phyloP scores from a whole-genome alignment of 192 early-diverging fungal species.

The Geosiphon pyriformis region DNA sequence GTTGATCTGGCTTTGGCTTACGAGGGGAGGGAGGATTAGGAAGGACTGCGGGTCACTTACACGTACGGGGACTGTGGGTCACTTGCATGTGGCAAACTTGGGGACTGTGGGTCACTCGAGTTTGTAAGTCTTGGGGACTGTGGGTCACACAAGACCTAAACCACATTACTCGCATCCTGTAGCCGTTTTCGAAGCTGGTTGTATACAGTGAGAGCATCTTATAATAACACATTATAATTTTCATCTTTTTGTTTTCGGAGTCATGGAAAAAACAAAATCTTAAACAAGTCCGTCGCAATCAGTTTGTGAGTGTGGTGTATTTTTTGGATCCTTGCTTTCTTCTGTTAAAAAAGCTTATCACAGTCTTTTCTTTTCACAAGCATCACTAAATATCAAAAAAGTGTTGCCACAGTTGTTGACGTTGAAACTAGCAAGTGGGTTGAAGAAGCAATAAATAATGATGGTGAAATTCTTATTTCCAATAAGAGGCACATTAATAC shows the following conservation, averaged over 20 bases:
- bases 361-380: conserved; percentile 13
- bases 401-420: conserved; percentile 18
- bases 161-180: conserved; percentile 18
- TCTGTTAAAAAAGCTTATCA: neutral
- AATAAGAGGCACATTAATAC: neutral
- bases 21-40: conserved; percentile 16
- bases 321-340: conserved; percentile 8
- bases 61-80: conserved; percentile 18
- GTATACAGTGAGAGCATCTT: too few relatives aligned
- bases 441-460: conserved; percentile 14
- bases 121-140: conserved; percentile 30
- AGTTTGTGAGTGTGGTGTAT: conserved; percentile 10
- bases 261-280: conserved; percentile 17
- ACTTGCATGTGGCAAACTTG: conserved; percentile 22
- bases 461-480: conserved; percentile 1
- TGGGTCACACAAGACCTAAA: conserved; percentile 21
- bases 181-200: conserved; percentile 16
- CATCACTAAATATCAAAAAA: conserved; percentile 23
- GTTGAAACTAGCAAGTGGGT: conserved; percentile 12
- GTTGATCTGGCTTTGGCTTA: conserved; percentile 18
- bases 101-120: conserved; percentile 19
- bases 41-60: conserved; percentile 21
- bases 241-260: conserved; percentile 21
- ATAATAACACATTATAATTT: conserved; percentile 16
- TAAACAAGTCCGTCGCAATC: conserved; percentile 15